Conservation (phyloP, 495 filamentous ascomycete genomes). For the Ramalina peruviana region DNA sequence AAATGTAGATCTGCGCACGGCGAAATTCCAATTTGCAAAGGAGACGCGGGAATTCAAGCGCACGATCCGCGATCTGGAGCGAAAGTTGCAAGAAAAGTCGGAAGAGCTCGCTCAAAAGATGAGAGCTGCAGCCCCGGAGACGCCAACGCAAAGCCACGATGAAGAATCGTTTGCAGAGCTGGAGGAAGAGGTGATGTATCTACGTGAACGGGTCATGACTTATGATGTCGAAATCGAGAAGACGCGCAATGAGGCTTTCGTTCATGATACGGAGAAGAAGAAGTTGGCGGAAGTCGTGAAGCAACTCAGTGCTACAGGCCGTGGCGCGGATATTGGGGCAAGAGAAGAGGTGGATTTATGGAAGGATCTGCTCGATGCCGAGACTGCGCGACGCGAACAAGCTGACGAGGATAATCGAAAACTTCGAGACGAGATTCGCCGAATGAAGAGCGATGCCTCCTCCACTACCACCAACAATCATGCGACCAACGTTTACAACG, state of each 20-base stretch:
- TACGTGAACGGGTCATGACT: slow-evolving; percentile 70
- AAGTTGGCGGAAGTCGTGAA: slow-evolving; percentile 67
- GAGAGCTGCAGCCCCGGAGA: slow-evolving; percentile 34
- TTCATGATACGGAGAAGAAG: slow-evolving; percentile 67
- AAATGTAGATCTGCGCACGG: slow-evolving; percentile 88
- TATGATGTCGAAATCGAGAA: slow-evolving; percentile 75
- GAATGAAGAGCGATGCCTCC: slow-evolving; percentile 49
- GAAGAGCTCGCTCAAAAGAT: slow-evolving; percentile 34
- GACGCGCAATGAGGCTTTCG: slow-evolving; percentile 57
- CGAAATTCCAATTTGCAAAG: slow-evolving; percentile 71
- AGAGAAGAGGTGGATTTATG: slow-evolving; percentile 85
- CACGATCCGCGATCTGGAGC: slow-evolving; percentile 72
- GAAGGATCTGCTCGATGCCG: slow-evolving; percentile 90
- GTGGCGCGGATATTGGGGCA: slow-evolving; percentile 53
- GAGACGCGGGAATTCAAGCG: slow-evolving; percentile 72
- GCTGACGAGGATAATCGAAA: slow-evolving; percentile 75
- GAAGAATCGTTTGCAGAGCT: slow-evolving; percentile 51
- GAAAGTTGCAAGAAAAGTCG: slow-evolving; percentile 61
- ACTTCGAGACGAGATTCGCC: slow-evolving; percentile 72
- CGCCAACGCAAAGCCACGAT: slow-evolving; percentile 44
- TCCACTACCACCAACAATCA: slow-evolving; percentile 28
- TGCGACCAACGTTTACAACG: slow-evolving; percentile 46
- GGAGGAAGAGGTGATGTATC: slow-evolving; percentile 70
- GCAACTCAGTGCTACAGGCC: slow-evolving; percentile 45
- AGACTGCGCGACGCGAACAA: slow-evolving; percentile 79